Conservation (phyloP, 2,329 filamentous ascomycete genomes). For the Diaporthe humulicola region DNA sequence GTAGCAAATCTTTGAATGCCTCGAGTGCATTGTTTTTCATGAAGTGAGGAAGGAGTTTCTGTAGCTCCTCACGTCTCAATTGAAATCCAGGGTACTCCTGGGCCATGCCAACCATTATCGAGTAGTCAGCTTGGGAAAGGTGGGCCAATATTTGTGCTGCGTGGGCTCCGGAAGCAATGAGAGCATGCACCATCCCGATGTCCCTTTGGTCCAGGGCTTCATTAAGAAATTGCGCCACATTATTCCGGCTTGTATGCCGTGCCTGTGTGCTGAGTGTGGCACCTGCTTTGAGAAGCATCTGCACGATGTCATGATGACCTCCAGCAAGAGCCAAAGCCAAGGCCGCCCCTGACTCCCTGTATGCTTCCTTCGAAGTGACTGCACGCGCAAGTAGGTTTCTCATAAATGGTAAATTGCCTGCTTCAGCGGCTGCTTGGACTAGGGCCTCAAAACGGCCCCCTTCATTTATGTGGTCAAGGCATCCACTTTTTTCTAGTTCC, state of each 20-base stretch:
- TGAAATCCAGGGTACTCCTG: background rate
- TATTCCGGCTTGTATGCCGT: too few relatives aligned
- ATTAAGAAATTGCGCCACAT: background rate
- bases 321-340: accelerated
- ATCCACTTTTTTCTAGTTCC: background rate
- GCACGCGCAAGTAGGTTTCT: background rate
- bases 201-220: background rate
- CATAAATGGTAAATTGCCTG: background rate
- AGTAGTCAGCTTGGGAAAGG: background rate
- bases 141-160: background rate
- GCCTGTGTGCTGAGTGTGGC: background rate
- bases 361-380: background rate
- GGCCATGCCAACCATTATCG: background rate
- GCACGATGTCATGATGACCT: background rate
- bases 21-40: background rate
- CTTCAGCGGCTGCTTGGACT: background rate
- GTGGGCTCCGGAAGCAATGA: background rate
- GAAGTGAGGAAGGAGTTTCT: accelerated
- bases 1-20: background rate
- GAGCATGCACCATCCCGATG: background rate
- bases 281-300: background rate
- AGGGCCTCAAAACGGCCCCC: background rate
- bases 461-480: background rate
- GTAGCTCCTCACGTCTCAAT: background rate
- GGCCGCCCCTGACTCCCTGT: accelerated